Evolutionary conservation across 345 rosid genomes (phyloP).

Genomic region (Aquilaria yunnanensis): DNA sequence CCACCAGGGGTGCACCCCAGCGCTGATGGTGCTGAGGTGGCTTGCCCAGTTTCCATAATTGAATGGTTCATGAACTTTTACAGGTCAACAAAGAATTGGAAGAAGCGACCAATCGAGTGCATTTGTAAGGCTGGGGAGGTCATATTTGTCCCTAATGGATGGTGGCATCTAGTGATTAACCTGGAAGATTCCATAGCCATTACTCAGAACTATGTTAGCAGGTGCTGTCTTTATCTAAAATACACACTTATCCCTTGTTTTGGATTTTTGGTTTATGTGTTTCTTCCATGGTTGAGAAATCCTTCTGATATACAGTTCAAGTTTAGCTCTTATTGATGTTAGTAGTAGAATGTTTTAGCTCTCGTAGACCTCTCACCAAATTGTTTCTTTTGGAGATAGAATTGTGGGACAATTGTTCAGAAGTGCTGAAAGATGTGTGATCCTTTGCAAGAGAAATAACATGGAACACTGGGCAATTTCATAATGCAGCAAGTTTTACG

Average conservation of each 20-base stretch:
- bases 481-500: too few species aligned
- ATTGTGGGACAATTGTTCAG: too few species aligned
- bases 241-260: not conserved
- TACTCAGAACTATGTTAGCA: constrained; percentile 95
- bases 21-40: constrained; percentile 96
- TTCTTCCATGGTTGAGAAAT: not conserved
- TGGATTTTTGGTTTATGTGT: constrained; percentile 6
- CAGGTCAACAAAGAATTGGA: constrained; percentile 64
- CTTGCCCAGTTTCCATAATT: constrained; percentile 89
- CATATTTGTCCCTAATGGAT: constrained; percentile 91
- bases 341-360: not conserved
- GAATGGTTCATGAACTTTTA: constrained; percentile 99
- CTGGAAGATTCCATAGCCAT: constrained; percentile 91
- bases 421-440: too few species aligned
- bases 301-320: not conserved
- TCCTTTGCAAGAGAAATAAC: too few species aligned
- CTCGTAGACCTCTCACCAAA: not conserved
- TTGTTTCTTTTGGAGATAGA: too few species aligned
- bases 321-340: not conserved
- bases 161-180: constrained; percentile 99
- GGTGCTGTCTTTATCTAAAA: constrained; percentile 27
- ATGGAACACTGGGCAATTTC: too few species aligned
- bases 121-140: constrained; percentile 94
- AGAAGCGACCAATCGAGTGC: constrained; percentile 80
- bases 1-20: constrained; percentile 98